Conservation (phyloP, 1,284 basidiomycete genomes). For the Bjerkandera adusta region DNA sequence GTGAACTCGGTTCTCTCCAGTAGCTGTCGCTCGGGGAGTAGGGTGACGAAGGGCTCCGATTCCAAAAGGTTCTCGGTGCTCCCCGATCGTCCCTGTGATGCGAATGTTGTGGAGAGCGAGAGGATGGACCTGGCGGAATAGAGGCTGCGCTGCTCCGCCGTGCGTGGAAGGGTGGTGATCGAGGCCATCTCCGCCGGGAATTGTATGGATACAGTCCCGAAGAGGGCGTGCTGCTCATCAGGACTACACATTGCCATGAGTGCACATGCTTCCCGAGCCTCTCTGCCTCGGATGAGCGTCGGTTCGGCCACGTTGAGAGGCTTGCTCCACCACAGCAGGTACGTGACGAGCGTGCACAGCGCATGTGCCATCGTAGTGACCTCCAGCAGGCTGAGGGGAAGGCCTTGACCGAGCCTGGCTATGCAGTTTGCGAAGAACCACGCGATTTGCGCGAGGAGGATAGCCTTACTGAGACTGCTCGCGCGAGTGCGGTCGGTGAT, state of each 20-base stretch:
- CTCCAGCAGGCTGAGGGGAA: constrained; percentile 20
- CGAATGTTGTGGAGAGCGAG: too few relatives aligned
- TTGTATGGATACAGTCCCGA: background rate
- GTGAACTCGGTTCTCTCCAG: background rate
- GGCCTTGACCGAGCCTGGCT: constrained; percentile 17
- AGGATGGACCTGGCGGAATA: too few relatives aligned
- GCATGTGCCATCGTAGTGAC: constrained; percentile 19
- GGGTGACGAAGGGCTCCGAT: background rate
- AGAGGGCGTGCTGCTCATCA: background rate
- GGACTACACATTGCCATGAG: constrained; percentile 5
- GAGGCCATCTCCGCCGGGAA: background rate
- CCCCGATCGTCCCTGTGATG: too few relatives aligned
- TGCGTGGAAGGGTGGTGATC: too few relatives aligned
- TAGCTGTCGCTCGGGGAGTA: background rate
- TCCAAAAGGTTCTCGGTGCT: too few relatives aligned
- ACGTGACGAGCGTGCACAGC: constrained; percentile 15
- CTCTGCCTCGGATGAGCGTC: constrained; percentile 1
- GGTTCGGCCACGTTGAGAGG: constrained; percentile 15
- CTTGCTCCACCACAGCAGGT: constrained; percentile 20
- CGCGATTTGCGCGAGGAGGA: constrained; percentile 23
- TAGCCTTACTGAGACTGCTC: constrained; percentile 20
- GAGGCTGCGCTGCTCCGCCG: too few relatives aligned
- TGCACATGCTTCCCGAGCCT: constrained; percentile 2
- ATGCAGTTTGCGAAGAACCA: constrained; percentile 26
- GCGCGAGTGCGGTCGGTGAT: constrained; percentile 25